Evolutionary conservation across 1,284 basidiomycete species (phyloP).

Genomic region (Sparassis latifolia): DNA sequence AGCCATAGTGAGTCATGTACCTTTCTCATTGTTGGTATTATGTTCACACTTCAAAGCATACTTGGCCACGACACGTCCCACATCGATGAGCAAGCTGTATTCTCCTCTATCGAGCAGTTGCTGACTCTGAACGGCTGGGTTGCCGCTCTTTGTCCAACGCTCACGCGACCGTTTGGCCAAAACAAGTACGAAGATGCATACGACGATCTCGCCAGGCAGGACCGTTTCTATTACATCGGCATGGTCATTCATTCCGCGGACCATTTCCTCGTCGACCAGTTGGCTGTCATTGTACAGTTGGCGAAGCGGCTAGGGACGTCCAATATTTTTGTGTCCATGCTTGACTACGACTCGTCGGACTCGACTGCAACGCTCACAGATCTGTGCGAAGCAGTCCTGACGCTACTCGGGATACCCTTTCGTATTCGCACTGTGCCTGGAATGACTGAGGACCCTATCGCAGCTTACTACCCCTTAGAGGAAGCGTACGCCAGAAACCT

Average conservation of each 20-base stretch:
- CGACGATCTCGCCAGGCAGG: conserved; percentile 75
- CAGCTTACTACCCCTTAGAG: conserved; percentile 90
- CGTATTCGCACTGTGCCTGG: conserved; percentile 81
- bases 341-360: conserved; percentile 90
- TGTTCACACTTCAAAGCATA: conserved; percentile 44
- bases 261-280: conserved; percentile 94
- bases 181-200: conserved; percentile 80
- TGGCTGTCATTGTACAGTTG: conserved; percentile 92
- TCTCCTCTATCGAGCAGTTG: conserved; percentile 83
- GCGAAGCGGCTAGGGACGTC: conserved; percentile 81
- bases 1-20: conserved; percentile 65
- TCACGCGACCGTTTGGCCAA: conserved; percentile 86
- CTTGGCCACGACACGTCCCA: conserved; percentile 75
- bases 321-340: conserved; percentile 91
- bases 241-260: conserved; percentile 94
- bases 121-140: conserved; percentile 96
- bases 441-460: conserved; percentile 81
- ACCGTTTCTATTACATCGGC: conserved; percentile 88
- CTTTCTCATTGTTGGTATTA: neutral
- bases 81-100: conserved; percentile 82
- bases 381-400: conserved; percentile 88
- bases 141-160: conserved; percentile 89
- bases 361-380: conserved; percentile 90
- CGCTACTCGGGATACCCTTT: conserved; percentile 85
- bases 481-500: conserved; percentile 90